Percentiles rank a stretch among this genome's conserved stretches.
phyloP scores from a whole-genome alignment of 768 basidiomycete species.

The Russula lepida region DNA sequence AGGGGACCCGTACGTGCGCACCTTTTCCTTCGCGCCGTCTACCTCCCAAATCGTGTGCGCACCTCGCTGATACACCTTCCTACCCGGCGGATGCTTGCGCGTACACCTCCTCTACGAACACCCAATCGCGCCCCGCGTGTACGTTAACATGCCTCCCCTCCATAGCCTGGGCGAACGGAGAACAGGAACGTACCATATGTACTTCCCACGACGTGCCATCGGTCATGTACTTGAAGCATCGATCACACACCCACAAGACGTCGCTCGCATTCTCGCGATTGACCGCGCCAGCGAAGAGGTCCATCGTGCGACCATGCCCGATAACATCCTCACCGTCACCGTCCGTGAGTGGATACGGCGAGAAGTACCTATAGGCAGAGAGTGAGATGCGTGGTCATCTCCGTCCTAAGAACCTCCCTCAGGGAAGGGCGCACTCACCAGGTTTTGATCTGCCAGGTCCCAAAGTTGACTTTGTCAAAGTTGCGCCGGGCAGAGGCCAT shows the following conservation, averaged over 20 bases:
- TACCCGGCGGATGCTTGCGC: constrained; percentile 69
- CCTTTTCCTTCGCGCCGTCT: constrained; percentile 81
- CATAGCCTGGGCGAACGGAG: background rate
- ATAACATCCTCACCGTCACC: constrained; percentile 46
- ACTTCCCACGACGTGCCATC: constrained; percentile 64
- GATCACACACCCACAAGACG: constrained; percentile 76
- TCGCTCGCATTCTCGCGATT: constrained; percentile 40
- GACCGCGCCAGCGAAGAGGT: constrained; percentile 58
- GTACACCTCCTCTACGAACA: constrained; percentile 54
- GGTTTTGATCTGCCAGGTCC: constrained; percentile 78
- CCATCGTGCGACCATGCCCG: constrained; percentile 60
- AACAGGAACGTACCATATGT: constrained; percentile 42
- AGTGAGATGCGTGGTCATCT: background rate
- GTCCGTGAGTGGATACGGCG: constrained; percentile 79
- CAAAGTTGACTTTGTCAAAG: constrained; percentile 81
- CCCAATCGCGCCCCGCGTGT: background rate
- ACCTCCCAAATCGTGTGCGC: constrained; percentile 93
- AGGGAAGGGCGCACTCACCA: constrained; percentile 46
- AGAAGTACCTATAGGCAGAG: constrained; percentile 68
- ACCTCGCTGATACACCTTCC: constrained; percentile 83
- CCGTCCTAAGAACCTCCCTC: background rate
- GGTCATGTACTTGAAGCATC: constrained; percentile 96
- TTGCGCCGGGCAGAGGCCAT: constrained; percentile 49
- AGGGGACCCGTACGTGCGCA: constrained; percentile 26
- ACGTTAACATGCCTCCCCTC: background rate